Conservation (phyloP, 2,329 filamentous ascomycete species). For the Penicillium sp. region DNA sequence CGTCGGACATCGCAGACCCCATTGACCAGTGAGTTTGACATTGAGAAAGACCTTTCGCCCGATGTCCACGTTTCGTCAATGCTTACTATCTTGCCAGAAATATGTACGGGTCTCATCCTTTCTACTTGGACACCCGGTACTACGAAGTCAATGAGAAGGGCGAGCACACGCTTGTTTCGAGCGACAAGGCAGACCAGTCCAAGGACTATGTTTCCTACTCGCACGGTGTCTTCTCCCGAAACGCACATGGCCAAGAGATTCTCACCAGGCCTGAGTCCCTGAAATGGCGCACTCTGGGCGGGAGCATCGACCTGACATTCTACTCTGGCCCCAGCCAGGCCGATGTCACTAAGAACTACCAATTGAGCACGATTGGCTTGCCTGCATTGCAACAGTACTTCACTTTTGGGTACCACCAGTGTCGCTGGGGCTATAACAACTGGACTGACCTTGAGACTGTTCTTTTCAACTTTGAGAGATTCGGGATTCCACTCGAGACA, state of each 20-base stretch:
- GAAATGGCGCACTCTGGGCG: slow-evolving; percentile 74
- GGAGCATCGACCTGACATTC: slow-evolving; percentile 78
- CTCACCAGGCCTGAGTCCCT: slow-evolving; percentile 64
- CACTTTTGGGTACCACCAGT: slow-evolving; percentile 81
- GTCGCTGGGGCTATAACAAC: slow-evolving; percentile 78
- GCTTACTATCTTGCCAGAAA: slow-evolving; percentile 47
- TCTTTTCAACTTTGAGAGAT: slow-evolving; percentile 55
- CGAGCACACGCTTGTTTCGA: slow-evolving; percentile 55
- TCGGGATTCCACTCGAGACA: slow-evolving; percentile 59
- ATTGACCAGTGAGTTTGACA: slow-evolving; percentile 43
- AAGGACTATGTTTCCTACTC: slow-evolving; percentile 66
- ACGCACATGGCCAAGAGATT: slow-evolving; percentile 75
- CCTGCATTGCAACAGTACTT: slow-evolving; percentile 82
- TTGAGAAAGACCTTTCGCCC: not conserved
- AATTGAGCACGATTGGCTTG: slow-evolving; percentile 65
- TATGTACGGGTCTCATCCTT: slow-evolving; percentile 74
- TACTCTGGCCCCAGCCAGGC: slow-evolving; percentile 70
- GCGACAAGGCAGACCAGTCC: slow-evolving; percentile 54
- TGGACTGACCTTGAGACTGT: slow-evolving; percentile 67
- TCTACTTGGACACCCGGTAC: slow-evolving; percentile 80
- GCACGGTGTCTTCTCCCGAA: slow-evolving; percentile 77
- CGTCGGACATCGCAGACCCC: slow-evolving; percentile 65
- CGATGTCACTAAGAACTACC: slow-evolving; percentile 71
- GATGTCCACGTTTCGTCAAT: not conserved
- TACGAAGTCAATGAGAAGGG: slow-evolving; percentile 59